Conservation (phyloP, 208 protist species). For the Acanthamoeba quina region DNA sequence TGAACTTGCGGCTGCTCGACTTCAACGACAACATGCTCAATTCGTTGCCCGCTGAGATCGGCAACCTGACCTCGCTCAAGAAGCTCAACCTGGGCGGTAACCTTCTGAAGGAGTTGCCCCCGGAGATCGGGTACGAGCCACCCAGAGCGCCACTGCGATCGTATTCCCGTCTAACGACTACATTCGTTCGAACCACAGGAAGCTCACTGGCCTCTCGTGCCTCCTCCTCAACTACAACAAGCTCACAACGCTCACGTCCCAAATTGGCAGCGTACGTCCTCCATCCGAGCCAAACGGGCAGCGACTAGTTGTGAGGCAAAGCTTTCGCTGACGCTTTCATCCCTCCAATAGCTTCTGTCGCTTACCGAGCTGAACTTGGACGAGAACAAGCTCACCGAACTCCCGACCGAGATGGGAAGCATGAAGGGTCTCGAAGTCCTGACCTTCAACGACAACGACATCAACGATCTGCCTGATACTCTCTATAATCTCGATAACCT, state of each 20-base stretch:
- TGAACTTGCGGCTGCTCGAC: conserved; percentile 73
- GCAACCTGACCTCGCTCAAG: conserved; percentile 44
- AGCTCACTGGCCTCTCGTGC: conserved; percentile 20
- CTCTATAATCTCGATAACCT: conserved; percentile 69
- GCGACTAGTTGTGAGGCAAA: neutral
- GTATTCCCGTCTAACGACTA: neutral
- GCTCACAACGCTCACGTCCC: conserved; percentile 60
- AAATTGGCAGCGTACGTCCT: conserved; percentile 42
- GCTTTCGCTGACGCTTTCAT: no score
- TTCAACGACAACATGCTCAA: conserved; percentile 77
- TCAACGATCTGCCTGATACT: conserved; percentile 73
- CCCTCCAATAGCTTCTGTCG: conserved; percentile 19
- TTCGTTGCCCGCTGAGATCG: conserved; percentile 70
- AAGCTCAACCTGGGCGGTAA: conserved; percentile 70
- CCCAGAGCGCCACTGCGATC: neutral
- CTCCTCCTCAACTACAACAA: conserved; percentile 77
- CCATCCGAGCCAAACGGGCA: no score
- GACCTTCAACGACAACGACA: conserved; percentile 77
- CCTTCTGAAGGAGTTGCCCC: conserved; percentile 67
- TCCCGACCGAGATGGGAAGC: conserved; percentile 67
- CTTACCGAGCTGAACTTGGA: conserved; percentile 79
- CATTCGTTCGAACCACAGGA: neutral
- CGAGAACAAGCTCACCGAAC: conserved; percentile 78
- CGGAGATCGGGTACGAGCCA: conserved; percentile 57
- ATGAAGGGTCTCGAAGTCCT: conserved; percentile 68